Evolutionary conservation across 768 basidiomycete species (phyloP).

Genomic region (Boletales sp.): DNA sequence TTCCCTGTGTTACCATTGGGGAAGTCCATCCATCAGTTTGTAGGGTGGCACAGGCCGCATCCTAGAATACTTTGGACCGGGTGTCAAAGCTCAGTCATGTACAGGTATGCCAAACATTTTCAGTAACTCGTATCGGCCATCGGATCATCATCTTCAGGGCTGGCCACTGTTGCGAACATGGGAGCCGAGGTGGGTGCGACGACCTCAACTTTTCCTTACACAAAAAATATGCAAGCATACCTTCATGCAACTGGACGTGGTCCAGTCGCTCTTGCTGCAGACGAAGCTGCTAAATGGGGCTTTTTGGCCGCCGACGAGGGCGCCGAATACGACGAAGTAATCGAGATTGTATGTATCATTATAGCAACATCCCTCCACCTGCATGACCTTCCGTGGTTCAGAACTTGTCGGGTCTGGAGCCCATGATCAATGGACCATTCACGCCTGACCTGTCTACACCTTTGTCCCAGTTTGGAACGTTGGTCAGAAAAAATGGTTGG

Average conservation of each 20-base stretch:
- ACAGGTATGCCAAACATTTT: constrained; percentile 54
- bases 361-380: not conserved
- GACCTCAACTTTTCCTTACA: constrained; percentile 97
- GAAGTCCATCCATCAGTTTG: constrained; percentile 1
- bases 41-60: constrained; percentile 96
- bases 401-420: constrained; percentile 88
- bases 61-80: constrained; percentile 95
- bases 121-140: not conserved
- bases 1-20: constrained; percentile 5
- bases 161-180: constrained; percentile 98
- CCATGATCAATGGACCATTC: constrained; percentile 94
- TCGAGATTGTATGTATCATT: constrained; percentile 73
- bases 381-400: constrained; percentile 29
- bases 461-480: constrained; percentile 78
- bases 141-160: constrained; percentile 39
- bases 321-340: constrained; percentile 91
- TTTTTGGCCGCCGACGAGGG: constrained; percentile 83
- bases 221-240: constrained; percentile 83
- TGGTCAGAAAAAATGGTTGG: constrained; percentile 86
- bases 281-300: constrained; percentile 71
- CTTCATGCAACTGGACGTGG: constrained; percentile 86
- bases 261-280: constrained; percentile 83
- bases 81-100: constrained; percentile 85
- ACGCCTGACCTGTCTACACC: constrained; percentile 97
- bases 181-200: constrained; percentile 99